Base-by-base conservation (phyloP, 2,329 filamentous ascomycete species). In the Sphaerulina vaccinii region DNA sequence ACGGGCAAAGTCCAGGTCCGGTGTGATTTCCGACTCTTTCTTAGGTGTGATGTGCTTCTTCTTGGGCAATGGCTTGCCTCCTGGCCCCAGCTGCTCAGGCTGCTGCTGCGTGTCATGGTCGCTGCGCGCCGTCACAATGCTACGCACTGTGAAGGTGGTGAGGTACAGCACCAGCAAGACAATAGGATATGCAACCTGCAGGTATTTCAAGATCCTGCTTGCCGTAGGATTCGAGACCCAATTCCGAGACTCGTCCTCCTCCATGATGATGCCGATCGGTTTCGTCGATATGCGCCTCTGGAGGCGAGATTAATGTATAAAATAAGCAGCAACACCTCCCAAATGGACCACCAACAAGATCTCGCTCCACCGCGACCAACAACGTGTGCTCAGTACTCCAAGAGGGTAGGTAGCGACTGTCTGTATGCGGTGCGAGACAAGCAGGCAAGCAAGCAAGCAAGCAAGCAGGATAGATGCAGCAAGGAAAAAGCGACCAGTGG, bases 51-150 rank as follows among this genome's bases (percentile, higher is more conserved):
- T 62, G 49, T 67, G 71, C 62, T 72, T 75, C 65, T 70, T 82
- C 67, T 84, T 87, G 54, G 90, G 90, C 48, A 96, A 76, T 27
- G 90, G 90, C 69, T 95, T 91, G 60, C 91, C 92, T 50, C 89
- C 91, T 1, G 91, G 90, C n/a, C 91, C 91, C 47, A 79, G 84
- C 59, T 81, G 79, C 54, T 72, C 68, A 67, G 62, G 57, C 47
- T 56, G 53, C 6, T 55, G 52, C 8, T 52, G 51, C 62, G 75
- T 69, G 56, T 70, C 70, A 56, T 75, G 72, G 60, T 62, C 60
- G 65, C 69, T 77, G 60, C 71, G 71, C 33, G 79, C 75, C 16
- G 76, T 73, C 54, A 78, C 65, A 57, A 87, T 78, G 62, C 83
- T 84, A 67, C 80, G 80, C 59, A 74, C 65, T 50, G 84, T 77